Evolutionary conservation across 2,329 filamentous ascomycete genomes (phyloP).

Genomic region (Sarocladium kiliense): DNA sequence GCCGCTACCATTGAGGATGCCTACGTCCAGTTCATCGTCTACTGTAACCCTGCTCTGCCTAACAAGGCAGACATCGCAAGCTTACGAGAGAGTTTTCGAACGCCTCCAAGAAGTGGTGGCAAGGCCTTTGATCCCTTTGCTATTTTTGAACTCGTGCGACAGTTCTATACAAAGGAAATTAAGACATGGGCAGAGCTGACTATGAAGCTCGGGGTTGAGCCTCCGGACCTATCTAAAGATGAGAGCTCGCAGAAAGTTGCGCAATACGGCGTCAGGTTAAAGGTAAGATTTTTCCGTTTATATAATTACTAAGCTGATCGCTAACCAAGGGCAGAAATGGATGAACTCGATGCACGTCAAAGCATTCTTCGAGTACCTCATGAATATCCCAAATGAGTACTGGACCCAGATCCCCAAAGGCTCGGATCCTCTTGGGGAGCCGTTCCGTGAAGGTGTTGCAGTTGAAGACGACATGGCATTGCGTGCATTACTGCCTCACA

Average conservation of each 20-base stretch:
- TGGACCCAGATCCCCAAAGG: constrained; percentile 69
- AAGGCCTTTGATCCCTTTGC: constrained; percentile 77
- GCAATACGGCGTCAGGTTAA: constrained; percentile 87
- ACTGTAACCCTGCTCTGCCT: constrained; percentile 78
- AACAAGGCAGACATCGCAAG: constrained; percentile 63
- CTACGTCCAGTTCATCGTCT: constrained; percentile 80
- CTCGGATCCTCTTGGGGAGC: constrained; percentile 56
- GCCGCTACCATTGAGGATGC: constrained; percentile 71
- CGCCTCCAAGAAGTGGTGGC: constrained; percentile 79
- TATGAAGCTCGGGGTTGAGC: constrained; percentile 81
- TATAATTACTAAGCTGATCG: not conserved
- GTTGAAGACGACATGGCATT: constrained; percentile 86
- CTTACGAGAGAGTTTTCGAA: constrained; percentile 70
- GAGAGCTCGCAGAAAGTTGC: constrained; percentile 92
- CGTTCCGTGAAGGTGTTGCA: constrained; percentile 73
- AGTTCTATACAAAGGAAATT: constrained; percentile 75
- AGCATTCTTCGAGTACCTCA: constrained; percentile 87
- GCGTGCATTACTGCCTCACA: constrained; percentile 75
- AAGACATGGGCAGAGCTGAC: constrained; percentile 91
- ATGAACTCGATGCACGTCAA: constrained; percentile 96
- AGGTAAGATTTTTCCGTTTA: constrained; percentile 49
- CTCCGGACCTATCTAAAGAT: constrained; percentile 73
- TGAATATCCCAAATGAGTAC: constrained; percentile 73
- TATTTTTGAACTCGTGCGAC: constrained; percentile 72
- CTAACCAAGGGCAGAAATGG: constrained; percentile 60